Evolutionary conservation across 371 early-diverging fungal species (phyloP).

Genomic region (Funneliformis caledonium): DNA sequence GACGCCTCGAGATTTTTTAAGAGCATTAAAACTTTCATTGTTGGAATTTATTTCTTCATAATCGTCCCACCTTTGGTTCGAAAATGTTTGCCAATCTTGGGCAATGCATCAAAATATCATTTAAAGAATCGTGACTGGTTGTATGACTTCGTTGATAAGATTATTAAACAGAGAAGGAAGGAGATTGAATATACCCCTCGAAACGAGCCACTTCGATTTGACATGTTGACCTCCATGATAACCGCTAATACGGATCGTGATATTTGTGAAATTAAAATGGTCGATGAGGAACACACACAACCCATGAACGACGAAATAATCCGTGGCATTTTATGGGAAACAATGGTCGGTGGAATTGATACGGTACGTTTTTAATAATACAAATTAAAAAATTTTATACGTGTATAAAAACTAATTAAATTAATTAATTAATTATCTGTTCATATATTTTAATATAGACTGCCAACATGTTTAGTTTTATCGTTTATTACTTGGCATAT

Average conservation of each 20-base stretch:
- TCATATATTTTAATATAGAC: not conserved
- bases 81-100: not conserved
- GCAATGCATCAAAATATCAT: not conserved
- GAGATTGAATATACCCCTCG: slow-evolving; percentile 23
- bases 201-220: not conserved
- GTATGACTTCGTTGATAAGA: not conserved
- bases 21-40: not conserved
- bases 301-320: not conserved
- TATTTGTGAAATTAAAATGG: not conserved
- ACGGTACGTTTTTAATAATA: not conserved
- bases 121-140: not conserved
- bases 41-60: not conserved
- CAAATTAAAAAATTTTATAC: not conserved
- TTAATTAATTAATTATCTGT: not conserved
- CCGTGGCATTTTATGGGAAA: not conserved
- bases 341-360: not conserved
- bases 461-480: slow-evolving; percentile 1
- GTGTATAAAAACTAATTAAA: not conserved
- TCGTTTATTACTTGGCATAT: not conserved
- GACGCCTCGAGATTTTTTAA: not conserved
- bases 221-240: slow-evolving; percentile 13
- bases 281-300: too few species aligned
- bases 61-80: not conserved
- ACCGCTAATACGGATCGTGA: slow-evolving; percentile 1
- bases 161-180: slow-evolving; percentile 4